These are phyloP conservation scores for Zygosaccharomyces sapae DNA, from an alignment of 1,139 yeast species.

Conservation along the genomic window DNA sequence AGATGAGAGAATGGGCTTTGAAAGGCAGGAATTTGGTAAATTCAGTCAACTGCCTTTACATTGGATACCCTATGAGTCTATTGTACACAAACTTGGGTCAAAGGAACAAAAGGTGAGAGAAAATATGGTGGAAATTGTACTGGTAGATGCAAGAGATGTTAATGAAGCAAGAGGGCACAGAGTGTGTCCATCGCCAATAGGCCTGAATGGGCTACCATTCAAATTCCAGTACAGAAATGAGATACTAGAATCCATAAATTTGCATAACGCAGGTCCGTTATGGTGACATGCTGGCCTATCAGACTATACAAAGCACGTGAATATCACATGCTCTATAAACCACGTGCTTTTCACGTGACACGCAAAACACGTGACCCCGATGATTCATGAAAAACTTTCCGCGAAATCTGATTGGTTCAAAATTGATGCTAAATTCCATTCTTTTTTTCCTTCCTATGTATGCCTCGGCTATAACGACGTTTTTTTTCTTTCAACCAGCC, in stretches of 20 bases:
- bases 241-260: conserved; percentile 8
- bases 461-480: neutral
- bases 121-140: conserved; percentile 19
- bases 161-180: neutral
- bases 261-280: conserved; percentile 10
- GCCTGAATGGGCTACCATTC: conserved; percentile 11
- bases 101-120: conserved; percentile 7
- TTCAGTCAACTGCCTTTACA: conserved; percentile 48
- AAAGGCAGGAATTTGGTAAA: conserved; percentile 42
- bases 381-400: neutral
- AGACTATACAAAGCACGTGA: neutral
- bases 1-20: conserved; percentile 33
- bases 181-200: neutral
- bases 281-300: conserved; percentile 10
- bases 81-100: conserved; percentile 9
- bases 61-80: conserved; percentile 47
- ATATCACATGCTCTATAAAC: neutral
- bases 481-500: conserved; percentile 2
- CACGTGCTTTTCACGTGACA: neutral
- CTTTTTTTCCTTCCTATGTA: neutral
- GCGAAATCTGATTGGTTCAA: conserved; percentile 16
- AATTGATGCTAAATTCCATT: conserved; percentile 1
- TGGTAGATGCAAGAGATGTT: conserved; percentile 2
- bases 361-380: no score
- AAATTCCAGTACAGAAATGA: conserved; percentile 18